A percentile compares a stretch with the other conserved stretches of the same genome.
Evolutionary conservation across 352 stramenopile species (phyloP).

Genomic region (Paralagenidium karlingii): DNA sequence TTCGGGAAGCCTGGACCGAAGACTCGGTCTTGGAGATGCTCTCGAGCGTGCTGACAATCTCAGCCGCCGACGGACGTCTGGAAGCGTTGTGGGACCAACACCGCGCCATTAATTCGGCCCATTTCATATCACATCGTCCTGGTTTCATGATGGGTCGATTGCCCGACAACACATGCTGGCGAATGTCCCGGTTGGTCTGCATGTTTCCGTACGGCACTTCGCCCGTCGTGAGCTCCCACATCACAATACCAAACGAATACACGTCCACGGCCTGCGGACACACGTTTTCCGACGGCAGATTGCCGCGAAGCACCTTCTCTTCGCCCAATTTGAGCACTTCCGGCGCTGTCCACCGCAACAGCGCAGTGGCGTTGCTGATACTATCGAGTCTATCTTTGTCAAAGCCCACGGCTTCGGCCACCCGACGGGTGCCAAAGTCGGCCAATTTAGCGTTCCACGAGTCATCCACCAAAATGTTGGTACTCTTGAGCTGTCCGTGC

Average conservation of each 20-base stretch:
- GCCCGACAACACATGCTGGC: constrained; percentile 58
- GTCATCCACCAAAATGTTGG: constrained; percentile 82
- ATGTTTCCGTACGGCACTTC: constrained; percentile 64
- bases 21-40: constrained; percentile 62
- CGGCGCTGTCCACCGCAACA: constrained; percentile 66
- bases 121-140: constrained; percentile 68
- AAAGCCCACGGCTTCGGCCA: constrained; percentile 69
- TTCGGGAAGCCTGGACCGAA: constrained; percentile 33
- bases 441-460: constrained; percentile 84
- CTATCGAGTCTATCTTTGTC: constrained; percentile 42
- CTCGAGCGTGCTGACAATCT: constrained; percentile 74
- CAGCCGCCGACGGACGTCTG: constrained; percentile 50
- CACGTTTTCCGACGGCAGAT: constrained; percentile 20
- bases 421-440: constrained; percentile 71
- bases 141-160: constrained; percentile 64
- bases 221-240: constrained; percentile 81
- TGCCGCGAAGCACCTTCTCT: constrained; percentile 50
- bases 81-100: constrained; percentile 75
- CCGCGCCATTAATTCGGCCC: constrained; percentile 69
- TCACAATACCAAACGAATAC: constrained; percentile 80
- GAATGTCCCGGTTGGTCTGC: constrained; percentile 57
- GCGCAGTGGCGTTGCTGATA: constrained; percentile 34
- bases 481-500: constrained; percentile 75
- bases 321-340: constrained; percentile 72
- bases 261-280: constrained; percentile 74